These are phyloP conservation scores for Erysimum cheiri DNA, from an alignment of 441 rosid species.

Conservation along the genomic window DNA sequence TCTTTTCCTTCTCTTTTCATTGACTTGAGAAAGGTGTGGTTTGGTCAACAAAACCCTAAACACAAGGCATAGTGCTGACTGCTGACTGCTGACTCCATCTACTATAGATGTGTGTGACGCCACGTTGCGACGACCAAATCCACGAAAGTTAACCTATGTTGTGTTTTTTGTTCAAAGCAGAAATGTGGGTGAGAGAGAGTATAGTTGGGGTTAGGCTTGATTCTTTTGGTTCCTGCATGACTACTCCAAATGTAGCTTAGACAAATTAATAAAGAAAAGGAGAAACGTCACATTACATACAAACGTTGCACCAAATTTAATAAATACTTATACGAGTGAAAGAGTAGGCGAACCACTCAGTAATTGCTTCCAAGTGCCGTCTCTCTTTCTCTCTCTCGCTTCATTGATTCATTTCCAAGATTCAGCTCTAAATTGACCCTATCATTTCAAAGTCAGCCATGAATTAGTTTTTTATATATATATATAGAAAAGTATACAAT, in stretches of 20 bases:
- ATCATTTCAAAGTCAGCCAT: constrained; percentile 35
- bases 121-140: constrained; percentile 28
- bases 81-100: constrained; percentile 19
- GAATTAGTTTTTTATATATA: not conserved
- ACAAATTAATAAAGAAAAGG: constrained; percentile 32
- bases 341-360: constrained; percentile 46
- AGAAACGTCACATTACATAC: constrained; percentile 40
- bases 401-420: constrained; percentile 31
- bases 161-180: constrained; percentile 14
- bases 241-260: constrained; percentile 33
- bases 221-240: constrained; percentile 37
- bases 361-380: constrained; percentile 46
- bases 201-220: constrained; percentile 43
- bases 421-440: not conserved
- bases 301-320: constrained; percentile 40
- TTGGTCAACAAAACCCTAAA: constrained; percentile 34
- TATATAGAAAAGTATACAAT: not conserved
- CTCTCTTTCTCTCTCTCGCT: constrained; percentile 39
- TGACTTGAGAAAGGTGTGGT: not conserved
- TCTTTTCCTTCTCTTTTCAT: not conserved
- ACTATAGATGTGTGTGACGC: not conserved
- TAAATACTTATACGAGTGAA: constrained; percentile 28
- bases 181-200: constrained; percentile 19
- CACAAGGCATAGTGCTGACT: constrained; percentile 10
- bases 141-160: not conserved